phyloP scores from a whole-genome alignment of 805 yeast genomes.

The Debaryomyces castellii region DNA sequence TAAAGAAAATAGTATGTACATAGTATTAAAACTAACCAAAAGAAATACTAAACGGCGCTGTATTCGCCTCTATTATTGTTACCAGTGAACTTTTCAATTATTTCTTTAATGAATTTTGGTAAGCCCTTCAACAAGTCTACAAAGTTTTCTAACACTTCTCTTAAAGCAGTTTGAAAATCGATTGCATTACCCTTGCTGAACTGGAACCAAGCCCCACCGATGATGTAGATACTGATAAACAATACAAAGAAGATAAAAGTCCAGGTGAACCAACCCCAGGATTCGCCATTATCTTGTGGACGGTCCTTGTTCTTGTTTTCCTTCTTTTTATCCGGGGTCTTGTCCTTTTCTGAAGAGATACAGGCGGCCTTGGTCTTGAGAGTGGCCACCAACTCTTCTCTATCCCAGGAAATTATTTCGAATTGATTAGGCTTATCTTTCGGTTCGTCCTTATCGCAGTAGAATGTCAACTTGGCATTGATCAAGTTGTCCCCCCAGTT shows the following conservation, averaged over 20 bases:
- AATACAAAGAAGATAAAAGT: conserved; percentile 72
- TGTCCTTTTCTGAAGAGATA: conserved; percentile 27
- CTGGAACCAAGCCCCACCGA: conserved; percentile 74
- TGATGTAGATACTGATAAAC: conserved; percentile 66
- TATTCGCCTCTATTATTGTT: conserved; percentile 78
- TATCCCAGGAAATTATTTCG: conserved; percentile 37
- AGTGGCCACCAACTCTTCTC: conserved; percentile 22
- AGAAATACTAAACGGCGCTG: conserved; percentile 68
- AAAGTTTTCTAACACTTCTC: conserved; percentile 69
- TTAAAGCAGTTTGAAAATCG: conserved; percentile 70
- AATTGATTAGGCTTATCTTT: conserved; percentile 20
- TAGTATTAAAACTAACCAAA: not conserved
- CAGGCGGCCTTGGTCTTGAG: conserved; percentile 44
- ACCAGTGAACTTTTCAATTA: conserved; percentile 64
- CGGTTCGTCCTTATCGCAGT: conserved; percentile 39
- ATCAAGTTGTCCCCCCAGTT: conserved; percentile 69
- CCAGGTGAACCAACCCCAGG: conserved; percentile 85
- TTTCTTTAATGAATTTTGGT: conserved; percentile 68
- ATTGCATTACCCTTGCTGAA: conserved; percentile 68
- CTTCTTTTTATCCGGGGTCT: conserved; percentile 23
- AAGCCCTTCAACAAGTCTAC: conserved; percentile 55
- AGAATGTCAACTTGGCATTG: conserved; percentile 46
- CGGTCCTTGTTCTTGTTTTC: conserved; percentile 13
- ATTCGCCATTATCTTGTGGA: conserved; percentile 44
- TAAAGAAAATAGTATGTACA: conserved; percentile 2